Percentiles rank a stretch among this genome's conserved stretches.
Evolutionary conservation across 306 rosid species (phyloP).

Genomic region (Canavalia ensiformis): DNA sequence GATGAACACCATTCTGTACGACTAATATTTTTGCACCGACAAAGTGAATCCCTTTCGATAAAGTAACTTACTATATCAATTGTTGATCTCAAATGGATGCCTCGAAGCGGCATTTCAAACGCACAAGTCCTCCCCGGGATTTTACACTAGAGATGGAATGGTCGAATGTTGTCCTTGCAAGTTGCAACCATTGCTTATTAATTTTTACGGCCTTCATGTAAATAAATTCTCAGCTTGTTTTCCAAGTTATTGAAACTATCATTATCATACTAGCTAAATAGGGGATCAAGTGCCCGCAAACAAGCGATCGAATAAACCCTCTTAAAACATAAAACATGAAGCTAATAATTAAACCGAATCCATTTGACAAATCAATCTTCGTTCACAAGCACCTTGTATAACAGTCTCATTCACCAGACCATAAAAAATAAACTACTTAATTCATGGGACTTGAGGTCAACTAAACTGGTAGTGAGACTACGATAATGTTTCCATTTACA

Average conservation of each 20-base stretch:
- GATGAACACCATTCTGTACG: too few species aligned
- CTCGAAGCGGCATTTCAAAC: too few species aligned
- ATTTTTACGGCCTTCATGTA: neutral
- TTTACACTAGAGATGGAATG: neutral
- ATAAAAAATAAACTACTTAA: conserved; percentile 2
- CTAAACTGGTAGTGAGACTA: conserved; percentile 9
- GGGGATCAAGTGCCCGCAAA: neutral
- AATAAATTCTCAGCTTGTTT: conserved; percentile 1
- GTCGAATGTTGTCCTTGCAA: neutral
- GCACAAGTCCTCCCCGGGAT: too few species aligned
- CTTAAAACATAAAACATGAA: conserved; percentile 19
- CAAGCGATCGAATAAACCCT: neutral
- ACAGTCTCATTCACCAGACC: neutral
- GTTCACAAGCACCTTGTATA: conserved; percentile 26
- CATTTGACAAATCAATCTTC: neutral
- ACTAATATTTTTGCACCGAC: too few species aligned
- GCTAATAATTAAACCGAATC: neutral
- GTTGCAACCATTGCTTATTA: neutral
- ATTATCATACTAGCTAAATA: neutral
- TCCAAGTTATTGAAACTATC: neutral
- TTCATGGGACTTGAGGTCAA: conserved; percentile 10
- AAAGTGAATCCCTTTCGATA: too few species aligned
- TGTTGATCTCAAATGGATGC: too few species aligned
- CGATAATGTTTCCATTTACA: conserved; percentile 21
- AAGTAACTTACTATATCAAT: too few species aligned